Percentiles rank a stretch among this genome's conserved stretches.
Evolutionary conservation across 768 basidiomycete species (phyloP).

Genomic region (Podaxis carcinomalis): DNA sequence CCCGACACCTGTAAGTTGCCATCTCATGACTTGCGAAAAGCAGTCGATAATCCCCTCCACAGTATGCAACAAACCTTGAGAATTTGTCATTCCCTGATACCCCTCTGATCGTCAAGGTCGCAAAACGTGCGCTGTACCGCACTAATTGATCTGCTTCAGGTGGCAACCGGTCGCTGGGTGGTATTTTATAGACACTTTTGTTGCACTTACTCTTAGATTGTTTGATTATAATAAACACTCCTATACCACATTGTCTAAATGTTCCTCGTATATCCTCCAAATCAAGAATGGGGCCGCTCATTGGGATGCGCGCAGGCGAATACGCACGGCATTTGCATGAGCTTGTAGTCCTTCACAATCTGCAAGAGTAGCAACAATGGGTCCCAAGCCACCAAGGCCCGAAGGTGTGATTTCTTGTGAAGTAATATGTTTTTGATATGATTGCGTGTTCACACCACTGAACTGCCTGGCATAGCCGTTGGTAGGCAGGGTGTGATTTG

Average conservation of each 20-base stretch:
- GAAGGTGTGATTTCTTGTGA: conserved; percentile 85
- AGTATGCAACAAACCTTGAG: conserved; percentile 93
- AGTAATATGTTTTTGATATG: conserved; percentile 99
- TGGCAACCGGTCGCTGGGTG: conserved; percentile 11
- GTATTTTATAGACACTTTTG: conserved; percentile 19
- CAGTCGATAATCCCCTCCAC: background rate
- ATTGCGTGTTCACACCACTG: conserved; percentile 94
- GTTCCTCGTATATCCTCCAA: conserved; percentile 7
- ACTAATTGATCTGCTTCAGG: conserved; percentile 54
- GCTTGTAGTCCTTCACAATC: conserved; percentile 94
- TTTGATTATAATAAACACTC: conserved; percentile 20
- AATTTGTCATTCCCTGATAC: conserved; percentile 92
- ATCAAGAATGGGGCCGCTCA: conserved; percentile 1
- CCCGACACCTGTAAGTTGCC: conserved; percentile 72
- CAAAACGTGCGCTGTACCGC: conserved; percentile 89
- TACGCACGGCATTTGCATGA: conserved; percentile 93
- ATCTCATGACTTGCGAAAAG: conserved; percentile 7
- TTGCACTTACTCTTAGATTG: conserved; percentile 24
- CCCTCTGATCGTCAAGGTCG: conserved; percentile 86
- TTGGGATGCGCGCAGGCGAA: conserved; percentile 48
- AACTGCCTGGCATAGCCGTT: conserved; percentile 97
- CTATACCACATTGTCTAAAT: conserved; percentile 19
- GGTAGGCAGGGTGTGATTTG: conserved; percentile 96
- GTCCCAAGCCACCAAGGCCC: conserved; percentile 78
- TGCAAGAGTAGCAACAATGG: conserved; percentile 83